Conservation (phyloP, 1,139 yeast species). For the Candida tunisiensis region DNA sequence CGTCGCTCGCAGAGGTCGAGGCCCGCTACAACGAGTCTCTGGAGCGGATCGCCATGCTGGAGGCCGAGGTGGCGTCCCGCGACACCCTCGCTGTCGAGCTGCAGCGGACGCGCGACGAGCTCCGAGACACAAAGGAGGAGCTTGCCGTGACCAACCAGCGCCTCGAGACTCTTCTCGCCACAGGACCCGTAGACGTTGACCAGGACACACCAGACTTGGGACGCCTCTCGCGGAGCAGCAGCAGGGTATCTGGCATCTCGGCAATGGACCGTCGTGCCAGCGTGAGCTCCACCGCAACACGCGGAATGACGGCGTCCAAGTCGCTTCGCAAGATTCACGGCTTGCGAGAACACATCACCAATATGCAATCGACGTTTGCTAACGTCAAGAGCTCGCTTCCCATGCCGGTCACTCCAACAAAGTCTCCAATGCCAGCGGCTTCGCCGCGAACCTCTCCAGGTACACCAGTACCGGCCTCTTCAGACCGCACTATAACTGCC, state of each 20-base stretch:
- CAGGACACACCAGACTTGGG: too few relatives aligned
- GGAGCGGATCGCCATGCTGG: constrained; percentile 19
- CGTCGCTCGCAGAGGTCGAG: constrained; percentile 17
- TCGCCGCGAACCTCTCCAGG: not conserved
- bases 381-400: too few relatives aligned
- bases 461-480: not conserved
- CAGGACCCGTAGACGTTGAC: too few relatives aligned
- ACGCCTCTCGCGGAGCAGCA: too few relatives aligned
- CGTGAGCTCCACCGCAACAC: constrained; percentile 1
- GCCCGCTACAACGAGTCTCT: constrained; percentile 14
- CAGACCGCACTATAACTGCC: not conserved
- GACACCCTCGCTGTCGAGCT: constrained; percentile 13
- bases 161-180: too few relatives aligned
- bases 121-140: constrained; percentile 18
- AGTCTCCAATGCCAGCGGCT: constrained; percentile 1
- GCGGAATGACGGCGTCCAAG: constrained; percentile 12
- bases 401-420: constrained; percentile 8
- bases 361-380: constrained; percentile 12
- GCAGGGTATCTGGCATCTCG: too few relatives aligned
- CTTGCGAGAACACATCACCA: constrained; percentile 15
- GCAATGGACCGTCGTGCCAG: not conserved
- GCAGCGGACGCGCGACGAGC: constrained; percentile 19
- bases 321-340: constrained; percentile 18
- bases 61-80: constrained; percentile 15
- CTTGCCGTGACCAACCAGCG: constrained; percentile 8